These are phyloP conservation scores for Saraca asoca DNA, from an alignment of 331 rosid genomes.

Conservation along the genomic window DNA sequence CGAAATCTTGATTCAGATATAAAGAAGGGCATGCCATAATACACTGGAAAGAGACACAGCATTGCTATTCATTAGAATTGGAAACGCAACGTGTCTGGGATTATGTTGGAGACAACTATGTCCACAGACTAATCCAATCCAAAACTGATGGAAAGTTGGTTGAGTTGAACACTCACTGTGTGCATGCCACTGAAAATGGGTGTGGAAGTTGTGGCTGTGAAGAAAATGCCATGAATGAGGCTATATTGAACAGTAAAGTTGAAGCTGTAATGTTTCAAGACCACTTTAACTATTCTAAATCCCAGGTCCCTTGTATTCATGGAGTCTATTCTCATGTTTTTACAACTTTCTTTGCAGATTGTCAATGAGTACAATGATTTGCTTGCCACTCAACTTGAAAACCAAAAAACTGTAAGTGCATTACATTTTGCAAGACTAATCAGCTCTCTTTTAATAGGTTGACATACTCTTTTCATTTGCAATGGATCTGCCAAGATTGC, in stretches of 20 bases:
- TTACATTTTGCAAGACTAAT: background rate
- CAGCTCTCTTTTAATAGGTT: background rate
- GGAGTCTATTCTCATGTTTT: conserved; percentile 2
- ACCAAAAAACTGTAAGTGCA: conserved; percentile 73
- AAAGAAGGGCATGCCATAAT: conserved; percentile 90
- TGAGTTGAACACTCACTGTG: conserved; percentile 78
- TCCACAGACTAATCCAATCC: conserved; percentile 89
- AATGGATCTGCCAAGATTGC: conserved; percentile 24
- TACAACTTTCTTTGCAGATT: conserved; percentile 56
- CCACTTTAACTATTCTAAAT: conserved; percentile 8
- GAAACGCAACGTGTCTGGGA: conserved; percentile 97
- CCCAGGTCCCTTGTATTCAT: conserved; percentile 4
- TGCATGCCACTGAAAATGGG: conserved; percentile 48
- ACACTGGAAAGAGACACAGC: conserved; percentile 96
- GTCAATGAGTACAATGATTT: conserved; percentile 86
- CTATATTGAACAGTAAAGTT: conserved; percentile 84
- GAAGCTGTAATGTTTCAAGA: conserved; percentile 73
- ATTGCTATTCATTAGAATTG: conserved; percentile 92
- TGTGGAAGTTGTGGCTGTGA: conserved; percentile 69
- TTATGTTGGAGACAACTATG: conserved; percentile 94
- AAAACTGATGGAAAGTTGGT: conserved; percentile 95
- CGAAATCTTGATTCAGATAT: conserved; percentile 53
- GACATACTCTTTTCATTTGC: background rate
- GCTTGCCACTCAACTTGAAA: conserved; percentile 88
- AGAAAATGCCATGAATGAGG: conserved; percentile 75